Evolutionary conservation across 2,329 filamentous ascomycete species (phyloP), one percentile per base, ranked within the genome.

Genomic region (Verticillium tricorpus): DNA sequence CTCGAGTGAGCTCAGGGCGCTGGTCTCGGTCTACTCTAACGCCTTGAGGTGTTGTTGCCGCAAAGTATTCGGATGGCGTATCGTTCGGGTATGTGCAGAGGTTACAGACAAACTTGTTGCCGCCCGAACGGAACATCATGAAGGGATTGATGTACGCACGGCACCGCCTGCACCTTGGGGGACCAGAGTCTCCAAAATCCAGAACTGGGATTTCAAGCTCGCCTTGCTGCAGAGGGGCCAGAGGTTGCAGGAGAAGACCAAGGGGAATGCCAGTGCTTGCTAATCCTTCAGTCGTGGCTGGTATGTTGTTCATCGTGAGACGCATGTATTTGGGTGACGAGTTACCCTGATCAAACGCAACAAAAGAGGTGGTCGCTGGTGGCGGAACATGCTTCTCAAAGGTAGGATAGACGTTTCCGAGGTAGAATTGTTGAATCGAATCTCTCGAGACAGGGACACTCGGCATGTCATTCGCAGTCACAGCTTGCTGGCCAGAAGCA

Each of bases 121-220:
- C 95, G 40, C 94, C 94, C 17, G 90, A 89, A 63, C 90, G 86
- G 82, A 99, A 99, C 72, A 93, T 91, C 95, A 99, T 98, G 74
- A 99, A 99, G 1, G 95, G 95, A 72, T 99, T 99, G 78, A 99
- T 96, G 77, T 99, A 99, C 15, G 94, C 90, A 72, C 95, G 86
- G 80, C 95, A 99, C 77, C 95, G 85, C 69, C 92, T 87, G 77
- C 95, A 99, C 74, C 95, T 86, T 25, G 95, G 95, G 50, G 95
- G 95, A 0, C 95, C 95, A 45, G 80, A 79, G 52, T 97, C 93
- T 57, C 95, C 95, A 81, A 98, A 99, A 77, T 99, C 95, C 28
- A 99, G 83, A 5, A 99, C 90, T 0, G 95, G 95, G 60, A 99
- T 89, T 1, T 92, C 86, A 57, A 89, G 83, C 77, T 99, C 95